A percentile compares a stretch with the other conserved stretches of the same genome.
phyloP scores from a whole-genome alignment of 2,329 filamentous ascomycete genomes.

The Coleophoma crateriformis region DNA sequence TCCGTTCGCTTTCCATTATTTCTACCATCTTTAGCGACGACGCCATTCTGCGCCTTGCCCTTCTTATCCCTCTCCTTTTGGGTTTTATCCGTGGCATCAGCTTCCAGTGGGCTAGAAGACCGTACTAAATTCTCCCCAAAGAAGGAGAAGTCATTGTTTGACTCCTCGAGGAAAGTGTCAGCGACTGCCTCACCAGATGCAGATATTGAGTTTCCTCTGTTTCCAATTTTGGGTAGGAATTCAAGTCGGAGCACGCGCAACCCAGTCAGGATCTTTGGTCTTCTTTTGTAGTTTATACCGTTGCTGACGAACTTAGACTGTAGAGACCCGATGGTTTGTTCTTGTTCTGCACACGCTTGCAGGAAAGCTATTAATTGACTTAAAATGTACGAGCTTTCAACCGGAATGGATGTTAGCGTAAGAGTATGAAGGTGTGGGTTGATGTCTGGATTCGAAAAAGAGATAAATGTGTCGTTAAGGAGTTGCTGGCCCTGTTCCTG shows the following conservation, averaged over 20 bases:
- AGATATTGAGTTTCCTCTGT: constrained; percentile 2
- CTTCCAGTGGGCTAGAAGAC: not conserved
- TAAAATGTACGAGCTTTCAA: constrained; percentile 43
- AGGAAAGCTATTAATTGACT: constrained; percentile 43
- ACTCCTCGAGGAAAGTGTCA: constrained; percentile 13
- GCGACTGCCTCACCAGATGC: constrained; percentile 20
- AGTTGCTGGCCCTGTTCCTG: constrained; percentile 18
- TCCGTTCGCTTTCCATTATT: not conserved
- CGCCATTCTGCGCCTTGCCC: too few relatives aligned
- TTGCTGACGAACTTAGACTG: constrained; percentile 15
- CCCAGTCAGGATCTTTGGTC: constrained; percentile 40
- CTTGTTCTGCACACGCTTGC: constrained; percentile 40
- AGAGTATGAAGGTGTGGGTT: constrained; percentile 49
- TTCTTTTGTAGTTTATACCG: constrained; percentile 21
- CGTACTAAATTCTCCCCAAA: constrained; percentile 3
- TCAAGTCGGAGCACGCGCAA: constrained; percentile 50
- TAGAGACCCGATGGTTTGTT: constrained; percentile 32
- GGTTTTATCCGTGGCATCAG: too few relatives aligned
- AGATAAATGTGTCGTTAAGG: constrained; percentile 29
- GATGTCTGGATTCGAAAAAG: constrained; percentile 41
- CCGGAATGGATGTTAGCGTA: constrained; percentile 48
- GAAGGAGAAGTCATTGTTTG: constrained; percentile 21
- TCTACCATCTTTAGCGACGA: too few relatives aligned
- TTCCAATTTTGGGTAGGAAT: constrained; percentile 25
- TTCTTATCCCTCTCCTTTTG: too few relatives aligned